phyloP scores from a whole-genome alignment of 2,329 filamentous ascomycete genomes.

The Aspergillus sp. region DNA sequence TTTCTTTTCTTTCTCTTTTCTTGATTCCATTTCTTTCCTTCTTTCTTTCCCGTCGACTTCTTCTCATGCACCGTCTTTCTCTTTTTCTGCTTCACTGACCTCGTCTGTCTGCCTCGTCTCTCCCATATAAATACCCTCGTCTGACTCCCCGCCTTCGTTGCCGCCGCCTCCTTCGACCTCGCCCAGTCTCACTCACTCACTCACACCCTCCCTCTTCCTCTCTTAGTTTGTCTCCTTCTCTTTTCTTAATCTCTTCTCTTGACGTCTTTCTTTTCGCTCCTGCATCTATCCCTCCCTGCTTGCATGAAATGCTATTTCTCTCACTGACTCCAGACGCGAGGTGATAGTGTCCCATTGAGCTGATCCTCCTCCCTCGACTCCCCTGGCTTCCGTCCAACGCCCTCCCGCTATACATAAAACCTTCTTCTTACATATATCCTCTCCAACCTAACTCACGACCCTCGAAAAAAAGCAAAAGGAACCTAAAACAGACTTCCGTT shows the following conservation, averaged over 20 bases:
- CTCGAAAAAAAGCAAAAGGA: not conserved
- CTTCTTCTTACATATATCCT: too few species aligned
- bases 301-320: not conserved
- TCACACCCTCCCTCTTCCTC: constrained; percentile 4
- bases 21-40: not conserved
- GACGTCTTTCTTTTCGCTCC: not conserved
- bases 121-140: not conserved
- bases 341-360: too few species aligned
- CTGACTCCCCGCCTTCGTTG: constrained; percentile 7
- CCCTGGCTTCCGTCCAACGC: too few species aligned
- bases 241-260: too few species aligned
- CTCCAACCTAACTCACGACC: too few species aligned
- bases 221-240: not conserved
- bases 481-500: not conserved
- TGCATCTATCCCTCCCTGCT: not conserved
- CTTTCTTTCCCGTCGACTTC: not conserved
- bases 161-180: constrained; percentile 7
- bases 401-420: too few species aligned
- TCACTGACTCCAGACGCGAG: too few species aligned
- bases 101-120: not conserved
- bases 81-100: not conserved
- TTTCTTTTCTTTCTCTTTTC: not conserved
- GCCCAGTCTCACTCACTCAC: not conserved
- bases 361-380: too few species aligned
- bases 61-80: too few species aligned